phyloP scores from a whole-genome alignment of 495 filamentous ascomycete species.

The Aspergillus campestris region DNA sequence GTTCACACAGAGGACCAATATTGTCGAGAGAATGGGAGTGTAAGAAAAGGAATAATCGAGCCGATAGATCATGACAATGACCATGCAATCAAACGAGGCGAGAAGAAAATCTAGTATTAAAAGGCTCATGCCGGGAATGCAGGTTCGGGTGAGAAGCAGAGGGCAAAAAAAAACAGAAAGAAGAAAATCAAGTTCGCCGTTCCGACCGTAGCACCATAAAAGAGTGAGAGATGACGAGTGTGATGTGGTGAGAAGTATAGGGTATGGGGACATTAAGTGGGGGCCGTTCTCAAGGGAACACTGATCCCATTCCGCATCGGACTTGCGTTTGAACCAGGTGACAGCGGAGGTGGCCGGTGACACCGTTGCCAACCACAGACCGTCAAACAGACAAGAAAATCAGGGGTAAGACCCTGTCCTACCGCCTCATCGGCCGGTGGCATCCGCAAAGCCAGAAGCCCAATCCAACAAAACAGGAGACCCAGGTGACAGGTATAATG shows the following conservation, averaged over 20 bases:
- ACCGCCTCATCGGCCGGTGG: conserved; percentile 15
- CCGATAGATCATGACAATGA: conserved; percentile 4
- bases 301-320: too few relatives aligned
- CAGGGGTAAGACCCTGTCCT: conserved; percentile 11
- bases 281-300: conserved; percentile 8
- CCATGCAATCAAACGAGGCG: conserved; percentile 19
- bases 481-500: conserved; percentile 15
- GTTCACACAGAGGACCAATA: too few relatives aligned
- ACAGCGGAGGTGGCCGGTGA: conserved; percentile 1
- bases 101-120: conserved; percentile 32
- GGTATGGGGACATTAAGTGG: conserved; percentile 6
- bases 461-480: conserved; percentile 11
- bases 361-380: too few relatives aligned
- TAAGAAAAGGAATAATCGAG: too few relatives aligned
- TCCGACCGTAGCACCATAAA: conserved; percentile 41
- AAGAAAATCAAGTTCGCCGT: conserved; percentile 31
- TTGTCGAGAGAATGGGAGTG: too few relatives aligned
- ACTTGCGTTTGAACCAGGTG: too few relatives aligned
- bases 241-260: conserved; percentile 6
- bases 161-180: conserved; percentile 18
- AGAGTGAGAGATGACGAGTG: conserved; percentile 19
- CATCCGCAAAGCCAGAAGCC: conserved; percentile 10
- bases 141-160: conserved; percentile 10
- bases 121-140: conserved; percentile 26
- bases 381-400: conserved; percentile 7